Evolutionary conservation across 2,329 filamentous ascomycete genomes (phyloP).

Genomic region (Fusarium sarcochroum): DNA sequence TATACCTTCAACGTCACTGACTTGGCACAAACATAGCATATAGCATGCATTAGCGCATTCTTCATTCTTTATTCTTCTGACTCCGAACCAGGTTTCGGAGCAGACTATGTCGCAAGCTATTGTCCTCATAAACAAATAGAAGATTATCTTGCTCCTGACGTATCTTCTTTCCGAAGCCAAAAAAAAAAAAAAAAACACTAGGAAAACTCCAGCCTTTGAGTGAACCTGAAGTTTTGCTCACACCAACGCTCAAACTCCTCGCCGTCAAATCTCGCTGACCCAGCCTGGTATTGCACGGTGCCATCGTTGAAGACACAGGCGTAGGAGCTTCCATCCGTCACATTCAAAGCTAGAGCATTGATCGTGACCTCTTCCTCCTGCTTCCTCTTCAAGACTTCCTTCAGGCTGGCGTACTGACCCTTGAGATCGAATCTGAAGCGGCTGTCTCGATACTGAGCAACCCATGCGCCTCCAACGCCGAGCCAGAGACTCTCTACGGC

Average conservation of each 20-base stretch:
- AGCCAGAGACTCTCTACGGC: slow-evolving; percentile 40
- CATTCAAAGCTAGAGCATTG: slow-evolving; percentile 36
- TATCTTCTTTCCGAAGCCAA: not conserved
- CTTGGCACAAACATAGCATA: too few relatives aligned
- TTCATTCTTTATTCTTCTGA: too few relatives aligned
- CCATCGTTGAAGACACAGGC: slow-evolving; percentile 39
- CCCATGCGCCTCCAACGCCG: slow-evolving; percentile 37
- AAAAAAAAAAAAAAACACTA: too few relatives aligned
- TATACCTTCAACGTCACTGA: too few relatives aligned
- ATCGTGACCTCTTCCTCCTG: slow-evolving; percentile 19
- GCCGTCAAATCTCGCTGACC: slow-evolving; percentile 21
- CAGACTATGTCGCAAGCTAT: too few relatives aligned
- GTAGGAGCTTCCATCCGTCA: slow-evolving; percentile 24
- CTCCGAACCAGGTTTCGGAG: too few relatives aligned
- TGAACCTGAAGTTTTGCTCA: slow-evolving; percentile 25
- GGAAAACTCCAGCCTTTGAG: slow-evolving; percentile 3
- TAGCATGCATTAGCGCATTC: too few relatives aligned
- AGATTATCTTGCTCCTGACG: too few relatives aligned
- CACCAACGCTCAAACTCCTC: slow-evolving; percentile 40
- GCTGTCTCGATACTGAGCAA: slow-evolving; percentile 42
- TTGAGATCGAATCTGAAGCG: slow-evolving; percentile 35
- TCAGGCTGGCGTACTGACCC: slow-evolving; percentile 27
- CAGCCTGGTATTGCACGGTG: slow-evolving; percentile 4
- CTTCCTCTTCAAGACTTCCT: slow-evolving; percentile 2
- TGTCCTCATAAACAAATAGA: too few relatives aligned